phyloP scores from a whole-genome alignment of 2,329 filamentous ascomycete genomes.

The Arthrinium puccinioides region DNA sequence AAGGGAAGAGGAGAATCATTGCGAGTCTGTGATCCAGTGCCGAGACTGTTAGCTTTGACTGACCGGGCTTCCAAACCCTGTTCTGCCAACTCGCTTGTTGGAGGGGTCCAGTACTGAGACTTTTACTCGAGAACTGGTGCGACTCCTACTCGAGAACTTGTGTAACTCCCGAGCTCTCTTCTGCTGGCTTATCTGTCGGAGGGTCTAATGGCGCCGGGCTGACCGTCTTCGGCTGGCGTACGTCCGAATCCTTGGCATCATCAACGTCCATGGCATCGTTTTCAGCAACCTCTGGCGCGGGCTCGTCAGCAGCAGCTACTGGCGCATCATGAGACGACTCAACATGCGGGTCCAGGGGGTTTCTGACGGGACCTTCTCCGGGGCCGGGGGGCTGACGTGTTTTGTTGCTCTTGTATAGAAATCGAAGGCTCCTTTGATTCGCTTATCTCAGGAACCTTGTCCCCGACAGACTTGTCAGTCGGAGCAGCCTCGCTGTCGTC shows the following conservation, averaged over 20 bases:
- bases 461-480: background rate
- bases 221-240: constrained; percentile 7
- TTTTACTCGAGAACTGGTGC: too few relatives aligned
- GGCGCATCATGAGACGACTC: constrained; percentile 2
- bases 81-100: too few relatives aligned
- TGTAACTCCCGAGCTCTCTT: background rate
- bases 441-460: background rate
- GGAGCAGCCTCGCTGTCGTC: background rate
- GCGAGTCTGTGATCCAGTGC: too few relatives aligned
- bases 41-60: too few relatives aligned
- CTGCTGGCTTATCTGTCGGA: background rate
- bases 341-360: too few relatives aligned
- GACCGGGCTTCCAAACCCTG: too few relatives aligned
- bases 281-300: background rate
- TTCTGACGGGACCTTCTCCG: constrained; percentile 2
- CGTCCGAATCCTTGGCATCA: background rate
- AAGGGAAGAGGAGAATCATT: too few relatives aligned
- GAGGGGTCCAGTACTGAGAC: too few relatives aligned
- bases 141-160: background rate
- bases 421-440: background rate
- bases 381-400: too few relatives aligned
- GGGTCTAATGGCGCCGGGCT: background rate
- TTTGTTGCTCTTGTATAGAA: too few relatives aligned
- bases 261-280: constrained; percentile 4
- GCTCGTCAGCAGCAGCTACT: background rate